Conservation (phyloP, 2,329 filamentous ascomycete species). For the Colletotrichum sublineola region DNA sequence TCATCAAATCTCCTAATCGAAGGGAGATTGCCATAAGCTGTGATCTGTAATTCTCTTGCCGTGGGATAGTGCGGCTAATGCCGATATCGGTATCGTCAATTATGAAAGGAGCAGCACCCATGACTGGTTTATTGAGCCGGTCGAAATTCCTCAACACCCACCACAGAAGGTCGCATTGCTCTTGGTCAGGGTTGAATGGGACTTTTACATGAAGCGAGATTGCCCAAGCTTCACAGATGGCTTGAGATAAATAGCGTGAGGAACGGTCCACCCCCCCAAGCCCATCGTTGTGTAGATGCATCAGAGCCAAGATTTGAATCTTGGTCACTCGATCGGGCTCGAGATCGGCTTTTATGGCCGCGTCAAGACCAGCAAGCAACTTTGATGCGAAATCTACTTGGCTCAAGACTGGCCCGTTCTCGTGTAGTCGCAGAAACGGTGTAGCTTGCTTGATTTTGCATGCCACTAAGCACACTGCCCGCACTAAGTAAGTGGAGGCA, state of each 20-base stretch:
- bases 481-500: slow-evolving; percentile 43
- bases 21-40: slow-evolving; percentile 40
- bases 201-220: slow-evolving; percentile 44
- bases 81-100: slow-evolving; percentile 44
- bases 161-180: slow-evolving; percentile 42
- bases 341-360: slow-evolving; percentile 46
- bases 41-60: slow-evolving; percentile 28
- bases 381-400: slow-evolving; percentile 43
- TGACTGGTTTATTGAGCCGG: slow-evolving; percentile 45
- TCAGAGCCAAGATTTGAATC: slow-evolving; percentile 46
- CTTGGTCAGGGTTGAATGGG: slow-evolving; percentile 40
- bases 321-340: slow-evolving; percentile 45
- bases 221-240: slow-evolving; percentile 47
- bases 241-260: slow-evolving; percentile 44
- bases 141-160: slow-evolving; percentile 44
- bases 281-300: slow-evolving; percentile 48
- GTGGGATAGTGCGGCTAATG: slow-evolving; percentile 23
- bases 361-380: slow-evolving; percentile 45
- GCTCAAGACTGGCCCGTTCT: slow-evolving; percentile 38
- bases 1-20: slow-evolving; percentile 43
- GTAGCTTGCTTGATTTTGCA: slow-evolving; percentile 46
- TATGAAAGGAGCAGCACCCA: slow-evolving; percentile 44
- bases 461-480: slow-evolving; percentile 45
- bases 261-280: slow-evolving; percentile 45
- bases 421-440: slow-evolving; percentile 43